Evolutionary conservation across 2,329 filamentous ascomycete species (phyloP).

Genomic region (Colletotrichum filicis): DNA sequence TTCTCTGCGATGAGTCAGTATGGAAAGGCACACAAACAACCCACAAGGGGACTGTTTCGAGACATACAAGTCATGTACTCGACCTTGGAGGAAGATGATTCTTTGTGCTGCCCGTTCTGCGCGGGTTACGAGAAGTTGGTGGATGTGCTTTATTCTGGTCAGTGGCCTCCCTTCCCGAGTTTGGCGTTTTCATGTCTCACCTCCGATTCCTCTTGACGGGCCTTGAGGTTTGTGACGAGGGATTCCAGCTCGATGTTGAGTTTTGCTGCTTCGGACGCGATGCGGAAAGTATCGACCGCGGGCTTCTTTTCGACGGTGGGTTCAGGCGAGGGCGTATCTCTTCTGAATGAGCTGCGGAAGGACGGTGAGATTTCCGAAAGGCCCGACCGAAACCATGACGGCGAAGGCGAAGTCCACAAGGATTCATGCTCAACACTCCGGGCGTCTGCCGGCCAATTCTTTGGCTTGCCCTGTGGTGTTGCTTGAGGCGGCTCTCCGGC

Average conservation of each 20-base stretch:
- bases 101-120: constrained; percentile 67
- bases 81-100: constrained; percentile 69
- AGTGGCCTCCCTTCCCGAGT: not conserved
- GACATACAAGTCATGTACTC: constrained; percentile 66
- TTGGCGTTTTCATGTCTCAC: constrained; percentile 47
- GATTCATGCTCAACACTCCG: constrained; percentile 37
- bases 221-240: constrained; percentile 61
- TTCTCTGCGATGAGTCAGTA: constrained; percentile 53
- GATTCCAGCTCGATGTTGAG: constrained; percentile 62
- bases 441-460: constrained; percentile 33
- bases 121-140: constrained; percentile 67
- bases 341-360: constrained; percentile 39
- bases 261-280: constrained; percentile 53
- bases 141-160: constrained; percentile 62
- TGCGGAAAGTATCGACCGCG: constrained; percentile 47
- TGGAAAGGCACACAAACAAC: not conserved
- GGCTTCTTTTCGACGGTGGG: constrained; percentile 30
- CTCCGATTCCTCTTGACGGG: constrained; percentile 69
- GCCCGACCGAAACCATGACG: constrained; percentile 50
- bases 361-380: constrained; percentile 53
- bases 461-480: constrained; percentile 33
- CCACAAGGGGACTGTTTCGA: not conserved
- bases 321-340: constrained; percentile 36
- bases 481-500: constrained; percentile 28
- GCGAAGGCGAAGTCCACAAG: constrained; percentile 48